These are phyloP conservation scores for Calocera cornea DNA, from an alignment of 768 basidiomycete species.

Conservation along the genomic window DNA sequence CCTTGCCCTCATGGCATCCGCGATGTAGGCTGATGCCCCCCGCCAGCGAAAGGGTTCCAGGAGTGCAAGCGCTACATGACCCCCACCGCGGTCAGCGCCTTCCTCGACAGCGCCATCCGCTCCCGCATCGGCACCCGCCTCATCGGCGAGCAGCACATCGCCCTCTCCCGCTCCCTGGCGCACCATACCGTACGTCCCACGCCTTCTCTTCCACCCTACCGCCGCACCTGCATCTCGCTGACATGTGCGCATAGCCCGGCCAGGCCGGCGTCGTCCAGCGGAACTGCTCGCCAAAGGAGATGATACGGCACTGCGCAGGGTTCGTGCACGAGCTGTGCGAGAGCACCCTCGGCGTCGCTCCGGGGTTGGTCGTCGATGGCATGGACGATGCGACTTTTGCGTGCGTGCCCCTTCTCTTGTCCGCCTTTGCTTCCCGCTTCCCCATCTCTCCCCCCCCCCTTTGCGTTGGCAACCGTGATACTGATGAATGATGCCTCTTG, in stretches of 20 bases:
- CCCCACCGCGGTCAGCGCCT: constrained; percentile 59
- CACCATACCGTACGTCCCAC: not conserved
- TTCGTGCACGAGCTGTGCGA: constrained; percentile 76
- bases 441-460: not conserved
- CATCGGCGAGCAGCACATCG: constrained; percentile 84
- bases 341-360: constrained; percentile 63
- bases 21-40: constrained; percentile 17
- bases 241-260: not conserved
- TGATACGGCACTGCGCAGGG: constrained; percentile 69
- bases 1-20: not conserved
- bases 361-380: constrained; percentile 57
- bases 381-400: constrained; percentile 57
- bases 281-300: constrained; percentile 52
- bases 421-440: not conserved
- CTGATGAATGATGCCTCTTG: no score
- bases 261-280: constrained; percentile 58
- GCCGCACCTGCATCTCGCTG: not conserved
- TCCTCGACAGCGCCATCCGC: constrained; percentile 71
- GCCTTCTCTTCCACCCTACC: constrained; percentile 7
- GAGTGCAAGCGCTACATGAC: constrained; percentile 77
- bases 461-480: constrained; percentile 7
- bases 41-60: constrained; percentile 42
- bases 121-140: constrained; percentile 78
- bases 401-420: constrained; percentile 33
- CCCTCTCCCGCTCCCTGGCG: constrained; percentile 52